These are phyloP conservation scores for Dacryopinax spathularia DNA, from an alignment of 768 basidiomycete species.

Conservation along the genomic window DNA sequence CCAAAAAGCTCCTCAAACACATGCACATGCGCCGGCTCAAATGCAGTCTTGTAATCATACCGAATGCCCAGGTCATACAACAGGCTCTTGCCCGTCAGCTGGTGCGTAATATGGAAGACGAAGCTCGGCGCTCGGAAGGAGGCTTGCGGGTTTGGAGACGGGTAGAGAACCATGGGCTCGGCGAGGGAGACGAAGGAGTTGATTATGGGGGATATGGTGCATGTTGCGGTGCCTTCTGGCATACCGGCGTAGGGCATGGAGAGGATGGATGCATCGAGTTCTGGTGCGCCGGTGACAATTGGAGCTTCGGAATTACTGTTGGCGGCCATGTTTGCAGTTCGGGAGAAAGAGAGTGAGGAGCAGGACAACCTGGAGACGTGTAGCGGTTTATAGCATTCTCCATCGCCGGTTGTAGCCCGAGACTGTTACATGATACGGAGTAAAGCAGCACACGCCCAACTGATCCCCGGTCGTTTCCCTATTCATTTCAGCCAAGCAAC, in stretches of 20 bases:
- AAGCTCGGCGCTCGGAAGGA: slow-evolving; percentile 1
- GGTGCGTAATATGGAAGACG: background rate
- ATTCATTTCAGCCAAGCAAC: no score
- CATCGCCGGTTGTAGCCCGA: no score
- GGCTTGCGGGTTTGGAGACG: background rate
- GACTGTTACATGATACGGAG: no score
- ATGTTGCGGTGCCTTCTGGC: background rate
- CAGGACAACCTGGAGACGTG: no score
- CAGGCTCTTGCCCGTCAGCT: background rate
- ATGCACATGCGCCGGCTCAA: background rate
- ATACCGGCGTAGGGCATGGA: background rate
- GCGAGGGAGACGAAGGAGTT: background rate
- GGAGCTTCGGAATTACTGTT: background rate
- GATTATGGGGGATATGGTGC: background rate
- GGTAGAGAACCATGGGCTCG: slow-evolving; percentile 1
- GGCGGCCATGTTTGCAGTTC: background rate
- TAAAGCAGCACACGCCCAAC: no score
- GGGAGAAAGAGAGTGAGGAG: background rate
- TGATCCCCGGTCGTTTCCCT: no score
- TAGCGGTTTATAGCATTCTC: no score
- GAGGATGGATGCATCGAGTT: background rate
- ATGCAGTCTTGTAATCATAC: background rate
- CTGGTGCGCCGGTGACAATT: background rate
- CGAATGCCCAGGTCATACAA: background rate
- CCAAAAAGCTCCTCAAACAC: background rate